phyloP scores from a whole-genome alignment of 768 basidiomycete species.

The Collybia mongolica region DNA sequence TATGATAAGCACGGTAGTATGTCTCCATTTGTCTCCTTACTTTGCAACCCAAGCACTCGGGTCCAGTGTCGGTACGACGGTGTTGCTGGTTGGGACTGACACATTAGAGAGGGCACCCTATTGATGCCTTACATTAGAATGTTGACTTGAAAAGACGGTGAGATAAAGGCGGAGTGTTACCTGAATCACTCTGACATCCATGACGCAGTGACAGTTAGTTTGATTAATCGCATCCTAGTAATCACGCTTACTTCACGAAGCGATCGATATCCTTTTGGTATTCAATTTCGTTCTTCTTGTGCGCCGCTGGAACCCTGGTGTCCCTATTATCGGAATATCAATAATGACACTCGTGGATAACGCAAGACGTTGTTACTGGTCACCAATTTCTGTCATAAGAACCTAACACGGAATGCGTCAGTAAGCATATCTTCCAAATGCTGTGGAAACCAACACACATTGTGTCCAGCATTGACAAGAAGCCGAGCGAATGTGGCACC shows the following conservation, averaged over 20 bases:
- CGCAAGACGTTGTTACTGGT: no score
- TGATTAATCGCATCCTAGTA: neutral
- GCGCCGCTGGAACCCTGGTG: constrained; percentile 10
- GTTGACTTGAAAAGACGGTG: no score
- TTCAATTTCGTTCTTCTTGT: constrained; percentile 31
- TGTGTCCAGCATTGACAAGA: constrained; percentile 17
- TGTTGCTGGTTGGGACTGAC: neutral
- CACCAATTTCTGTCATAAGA: constrained; percentile 17
- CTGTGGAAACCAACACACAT: neutral
- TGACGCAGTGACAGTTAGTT: neutral
- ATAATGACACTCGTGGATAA: no score
- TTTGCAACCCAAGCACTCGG: neutral
- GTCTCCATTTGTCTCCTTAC: neutral
- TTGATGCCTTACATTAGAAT: no score
- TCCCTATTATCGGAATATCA: no score
- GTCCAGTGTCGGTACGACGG: neutral
- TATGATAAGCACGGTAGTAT: no score
- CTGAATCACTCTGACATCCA: neutral
- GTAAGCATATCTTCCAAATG: neutral
- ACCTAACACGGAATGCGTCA: constrained; percentile 12
- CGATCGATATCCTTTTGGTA: constrained; percentile 33
- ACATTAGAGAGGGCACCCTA: no score
- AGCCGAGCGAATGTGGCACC: constrained; percentile 23
- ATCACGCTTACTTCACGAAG: constrained; percentile 17
- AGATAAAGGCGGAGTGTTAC: neutral